Conservation (phyloP, 2,329 filamentous ascomycete species). For the Zasmidium citrigriseum region DNA sequence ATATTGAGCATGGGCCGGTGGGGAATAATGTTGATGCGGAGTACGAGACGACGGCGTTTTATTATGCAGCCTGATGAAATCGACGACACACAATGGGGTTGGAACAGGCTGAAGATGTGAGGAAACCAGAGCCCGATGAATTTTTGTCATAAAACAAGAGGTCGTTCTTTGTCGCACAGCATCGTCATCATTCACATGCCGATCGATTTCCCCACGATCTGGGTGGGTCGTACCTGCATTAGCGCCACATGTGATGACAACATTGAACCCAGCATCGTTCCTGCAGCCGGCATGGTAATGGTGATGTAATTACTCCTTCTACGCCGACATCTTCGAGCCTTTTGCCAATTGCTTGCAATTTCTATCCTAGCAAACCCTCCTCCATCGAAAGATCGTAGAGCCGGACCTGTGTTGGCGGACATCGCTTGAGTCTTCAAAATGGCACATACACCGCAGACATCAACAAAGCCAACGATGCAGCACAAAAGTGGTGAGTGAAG, state of each 20-base stretch:
- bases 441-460: constrained; percentile 20
- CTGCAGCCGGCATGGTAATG: not conserved
- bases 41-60: too few species aligned
- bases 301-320: not conserved
- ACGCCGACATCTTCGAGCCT: not conserved
- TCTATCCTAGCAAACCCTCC: not conserved
- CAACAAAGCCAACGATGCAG: constrained; percentile 26
- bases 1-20: too few species aligned
- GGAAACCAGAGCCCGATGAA: too few species aligned
- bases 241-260: not conserved
- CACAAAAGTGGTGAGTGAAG: constrained; percentile 21
- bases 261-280: not conserved
- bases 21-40: too few species aligned
- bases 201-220: not conserved
- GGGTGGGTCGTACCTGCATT: constrained; percentile 2
- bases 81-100: too few species aligned
- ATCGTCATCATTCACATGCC: not conserved
- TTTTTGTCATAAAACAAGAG: too few species aligned
- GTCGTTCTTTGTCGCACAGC: too few species aligned
- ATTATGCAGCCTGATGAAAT: too few species aligned
- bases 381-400: not conserved
- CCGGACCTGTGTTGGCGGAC: not conserved
- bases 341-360: not conserved
- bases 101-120: too few species aligned
- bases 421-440: not conserved